Base-by-base conservation (phyloP, 352 stramenopile species). In the Lagenidium sp. region DNA sequence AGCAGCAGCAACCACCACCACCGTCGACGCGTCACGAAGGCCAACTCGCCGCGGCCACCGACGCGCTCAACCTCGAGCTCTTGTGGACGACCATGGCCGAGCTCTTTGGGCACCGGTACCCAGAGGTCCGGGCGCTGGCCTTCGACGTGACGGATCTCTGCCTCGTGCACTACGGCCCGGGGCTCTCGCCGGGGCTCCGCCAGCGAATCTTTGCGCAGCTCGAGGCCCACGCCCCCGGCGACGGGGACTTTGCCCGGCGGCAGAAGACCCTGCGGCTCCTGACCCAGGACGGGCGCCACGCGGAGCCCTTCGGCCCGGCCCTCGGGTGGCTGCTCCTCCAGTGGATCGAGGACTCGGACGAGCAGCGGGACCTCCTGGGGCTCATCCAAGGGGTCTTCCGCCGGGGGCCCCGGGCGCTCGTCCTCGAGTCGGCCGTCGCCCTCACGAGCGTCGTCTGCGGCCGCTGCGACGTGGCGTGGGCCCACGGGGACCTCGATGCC, bases 101-200 rank as follows among this genome's bases (percentile, higher is more conserved):
- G 18, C 47, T 94, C 28, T 84, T 91, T 44, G 57, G 65, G 16
- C 79, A 90, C 41, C 65, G 78, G 5, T 85, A 90, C 36, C 43
- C 56, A 2, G 71, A 84, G 7, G 70, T 89, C 10, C 71, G 81
- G 20, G 56, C 61, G n/a, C 25, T 91, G 23, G 76, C 71, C 12
- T 91, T 87, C 49, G 74, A 89, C 46, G 66, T 89, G 21, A 55
- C 85, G 22, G 72, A 82, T 32, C 47, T 89, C 1, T 85, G 78
- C 34, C 42, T 88, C 13, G 53, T 65, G 15, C 63, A 79, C n/a
- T 83, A 86, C 38, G 60, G 66, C 10, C 61, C 67, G 8, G 52
- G 65, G 23, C 42, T 94, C 6, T 72, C 63, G 1, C 53, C 49
- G 3, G 46, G 52, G 0, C 46, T 81, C 8, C 68, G 77, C 0